These are phyloP conservation scores for Blastocladiella britannica DNA, from an alignment of 192 early-diverging fungal genomes.

Conservation along the genomic window DNA sequence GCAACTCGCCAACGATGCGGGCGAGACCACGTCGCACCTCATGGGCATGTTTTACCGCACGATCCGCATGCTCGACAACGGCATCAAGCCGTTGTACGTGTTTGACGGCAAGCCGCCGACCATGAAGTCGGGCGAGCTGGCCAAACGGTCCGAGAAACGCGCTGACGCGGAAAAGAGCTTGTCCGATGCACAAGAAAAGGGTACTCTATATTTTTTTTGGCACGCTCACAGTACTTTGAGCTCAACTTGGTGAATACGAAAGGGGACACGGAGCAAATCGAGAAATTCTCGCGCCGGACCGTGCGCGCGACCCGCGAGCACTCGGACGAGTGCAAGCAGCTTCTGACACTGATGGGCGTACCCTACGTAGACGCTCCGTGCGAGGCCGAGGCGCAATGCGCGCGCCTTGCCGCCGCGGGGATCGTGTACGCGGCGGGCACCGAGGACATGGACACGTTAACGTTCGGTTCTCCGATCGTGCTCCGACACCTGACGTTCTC, in stretches of 20 bases:
- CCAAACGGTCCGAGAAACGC: conserved; percentile 49
- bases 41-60: conserved; percentile 95
- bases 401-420: conserved; percentile 63
- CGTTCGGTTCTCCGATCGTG: conserved; percentile 74
- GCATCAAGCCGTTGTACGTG: conserved; percentile 89
- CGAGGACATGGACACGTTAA: conserved; percentile 97
- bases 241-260: too few species aligned
- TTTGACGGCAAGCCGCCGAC: conserved; percentile 95
- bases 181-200: conserved; percentile 51
- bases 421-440: conserved; percentile 89
- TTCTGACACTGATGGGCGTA: conserved; percentile 81
- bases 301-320: conserved; percentile 87
- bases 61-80: conserved; percentile 86
- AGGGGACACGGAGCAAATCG: conserved; percentile 55
- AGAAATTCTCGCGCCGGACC: conserved; percentile 67
- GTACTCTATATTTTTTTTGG: conserved; percentile 2
- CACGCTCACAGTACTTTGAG: too few species aligned
- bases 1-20: conserved; percentile 67
- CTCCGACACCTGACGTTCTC: conserved; percentile 82
- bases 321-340: conserved; percentile 71
- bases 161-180: conserved; percentile 43
- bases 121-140: conserved; percentile 73
- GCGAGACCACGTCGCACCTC: conserved; percentile 89
- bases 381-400: conserved; percentile 97
- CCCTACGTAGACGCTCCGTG: conserved; percentile 84